Evolutionary conservation across 495 filamentous ascomycete species (phyloP), one percentile per base, ranked within the genome.

Genomic region (Jackrogersella minutella): DNA sequence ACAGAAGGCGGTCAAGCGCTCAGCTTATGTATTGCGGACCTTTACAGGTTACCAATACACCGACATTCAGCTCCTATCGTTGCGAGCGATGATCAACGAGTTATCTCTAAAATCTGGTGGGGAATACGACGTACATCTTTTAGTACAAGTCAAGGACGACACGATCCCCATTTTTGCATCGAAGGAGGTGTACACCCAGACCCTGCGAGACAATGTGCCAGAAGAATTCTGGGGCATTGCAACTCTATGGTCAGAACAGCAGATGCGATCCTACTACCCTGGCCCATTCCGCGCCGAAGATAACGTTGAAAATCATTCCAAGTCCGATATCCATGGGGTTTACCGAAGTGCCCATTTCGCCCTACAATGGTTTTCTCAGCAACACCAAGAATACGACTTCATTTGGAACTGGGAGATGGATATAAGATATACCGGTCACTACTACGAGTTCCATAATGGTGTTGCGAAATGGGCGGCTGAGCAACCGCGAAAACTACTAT

Each of bases 351-450:
- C 72, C 5, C 67, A 74, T 40, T 72, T 81, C 76, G 64, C 85
- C 4, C 64, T 87, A 62, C 85, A 87, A 65, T 83, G 85, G 78
- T 84, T 87, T 60, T 75, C 83, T 30, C 83, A 86, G 50, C 71
- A 83, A 43, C 81, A 84, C 56, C 82, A 81, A 49, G 83, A 87
- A 56, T 87, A 86, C 64, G 85, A 87, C 66, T 85, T 83, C 73
- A 77, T 81, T 69, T 87, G 85, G 85, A 85, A 87, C 64, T 79
- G 84, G 78, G 85, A 87, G 75, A 84, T 87, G 79, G 85, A 87
- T 75, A 68, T 86, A 63, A 78, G 85, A 46, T 84, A 85, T 71
- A 79, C 76, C 24, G 85, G 85, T 46, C 81, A 87, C 71, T 82
- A 84, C 47, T 85, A 83, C 63, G 80, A 84, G 62, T 82, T 83